Evolutionary conservation across 1,139 yeast species (phyloP).

Genomic region (Yamadazyma membranifaciens): DNA sequence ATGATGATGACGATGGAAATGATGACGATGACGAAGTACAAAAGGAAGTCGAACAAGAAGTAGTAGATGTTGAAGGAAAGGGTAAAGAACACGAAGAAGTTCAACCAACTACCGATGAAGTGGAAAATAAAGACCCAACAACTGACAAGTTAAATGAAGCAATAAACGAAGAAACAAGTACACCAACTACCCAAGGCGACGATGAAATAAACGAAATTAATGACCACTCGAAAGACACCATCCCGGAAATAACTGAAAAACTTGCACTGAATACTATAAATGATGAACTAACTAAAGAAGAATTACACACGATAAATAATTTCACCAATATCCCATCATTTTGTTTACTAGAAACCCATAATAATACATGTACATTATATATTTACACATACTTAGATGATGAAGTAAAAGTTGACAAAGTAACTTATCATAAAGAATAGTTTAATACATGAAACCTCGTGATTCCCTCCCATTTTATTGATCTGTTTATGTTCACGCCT

Average conservation of each 20-base stretch:
- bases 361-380: conserved; percentile 72
- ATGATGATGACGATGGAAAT: conserved; percentile 34
- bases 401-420: conserved; percentile 90
- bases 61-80: conserved; percentile 15
- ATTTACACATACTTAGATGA: conserved; percentile 79
- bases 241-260: not conserved
- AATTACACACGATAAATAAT: conserved; percentile 16
- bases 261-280: conserved; percentile 9
- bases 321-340: conserved; percentile 59
- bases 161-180: not conserved
- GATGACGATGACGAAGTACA: conserved; percentile 24
- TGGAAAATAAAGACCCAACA: conserved; percentile 10
- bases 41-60: conserved; percentile 16
- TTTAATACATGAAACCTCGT: not conserved
- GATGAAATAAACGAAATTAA: not conserved
- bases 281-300: conserved; percentile 18
- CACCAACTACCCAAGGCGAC: too few relatives aligned
- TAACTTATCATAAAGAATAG: conserved; percentile 64
- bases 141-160: conserved; percentile 14
- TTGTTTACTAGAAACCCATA: conserved; percentile 82
- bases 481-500: conserved; percentile 21
- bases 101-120: conserved; percentile 10
- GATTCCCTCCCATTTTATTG: not conserved
- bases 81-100: conserved; percentile 11
- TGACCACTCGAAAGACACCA: not conserved